These are phyloP conservation scores for Colletotrichum sp. DNA, from an alignment of 2,329 filamentous ascomycete species.

Conservation along the genomic window DNA sequence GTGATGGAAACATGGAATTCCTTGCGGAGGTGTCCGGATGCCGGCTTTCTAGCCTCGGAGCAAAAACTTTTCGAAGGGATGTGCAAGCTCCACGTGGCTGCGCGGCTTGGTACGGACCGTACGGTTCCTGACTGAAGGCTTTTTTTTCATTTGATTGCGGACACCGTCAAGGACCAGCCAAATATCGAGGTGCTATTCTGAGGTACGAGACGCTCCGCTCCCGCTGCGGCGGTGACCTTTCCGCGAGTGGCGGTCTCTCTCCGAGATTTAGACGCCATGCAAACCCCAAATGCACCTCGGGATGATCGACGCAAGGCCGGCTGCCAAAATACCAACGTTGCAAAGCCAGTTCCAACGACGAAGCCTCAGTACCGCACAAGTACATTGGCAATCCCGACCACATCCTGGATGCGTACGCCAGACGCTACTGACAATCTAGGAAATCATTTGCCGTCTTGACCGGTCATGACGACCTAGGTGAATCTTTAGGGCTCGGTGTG, in stretches of 20 bases:
- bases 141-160: not conserved
- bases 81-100: not conserved
- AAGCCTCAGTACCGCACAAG: not conserved
- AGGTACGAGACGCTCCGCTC: not conserved
- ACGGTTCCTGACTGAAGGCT: not conserved
- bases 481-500: not conserved
- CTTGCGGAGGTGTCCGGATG: not conserved
- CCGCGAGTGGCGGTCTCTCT: not conserved
- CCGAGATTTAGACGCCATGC: not conserved
- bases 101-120: not conserved
- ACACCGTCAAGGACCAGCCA: not conserved
- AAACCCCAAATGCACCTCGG: not conserved
- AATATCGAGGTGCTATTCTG: not conserved
- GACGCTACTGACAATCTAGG: not conserved
- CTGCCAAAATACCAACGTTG: not conserved
- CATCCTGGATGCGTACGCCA: not conserved
- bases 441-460: not conserved
- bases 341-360: not conserved
- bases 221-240: not conserved
- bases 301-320: conserved; percentile 6
- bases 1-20: not conserved
- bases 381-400: not conserved
- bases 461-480: not conserved
- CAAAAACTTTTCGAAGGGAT: not conserved
- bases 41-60: not conserved